Evolutionary conservation across 257 asterid species (phyloP), one percentile per base, ranked within the genome.

Genomic region (Apocynum venetum): DNA sequence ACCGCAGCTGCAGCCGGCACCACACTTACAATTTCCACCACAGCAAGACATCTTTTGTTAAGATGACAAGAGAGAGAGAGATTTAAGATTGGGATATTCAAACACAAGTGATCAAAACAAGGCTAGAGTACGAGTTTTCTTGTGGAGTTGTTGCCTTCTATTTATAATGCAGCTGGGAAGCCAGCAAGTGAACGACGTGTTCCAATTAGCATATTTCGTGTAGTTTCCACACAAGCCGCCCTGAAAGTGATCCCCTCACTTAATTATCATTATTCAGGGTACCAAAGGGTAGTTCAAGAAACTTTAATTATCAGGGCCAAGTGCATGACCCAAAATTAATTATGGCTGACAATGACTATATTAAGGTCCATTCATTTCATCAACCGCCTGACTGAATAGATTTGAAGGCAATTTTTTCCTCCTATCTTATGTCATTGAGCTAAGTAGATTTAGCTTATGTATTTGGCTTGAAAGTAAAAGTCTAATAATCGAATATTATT

Each of bases 11-110:
- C 96, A 91, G 85, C 74, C 36, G 51, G 92, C 49, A 61, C 96
- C 96, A 47, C 96, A 91, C 4, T 89, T 88, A 68, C 96, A 91
- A 80, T 77, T 89, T 84, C 94, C 94, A 52, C 87, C 87, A 51
- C 96, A 88, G 90, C 92, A 87, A 86, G 97, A 89, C 96, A 91
- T 91, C 0, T 73, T 84, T 53, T 13, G 10, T 38, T 66, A 10
- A 64, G 46, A 64, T 61, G 65, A 60, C 4, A 31, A 35, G 4
- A 35, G 9, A 36, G 12, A 6, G 49, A 46, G 4, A 19, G 8
- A 20, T 19, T 70, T 20, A 38, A 47, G 40, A 2, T 46, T 46
- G 49, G 73, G 12, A 63, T 35, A 63, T 0, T 35, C 7, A 3
- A 12, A 17, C 48, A 20, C 2, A 40, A 68, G 36, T 68, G 31